Base-by-base conservation (phyloP, 2,329 filamentous ascomycete genomes). In the Leptodontidium sp. region DNA sequence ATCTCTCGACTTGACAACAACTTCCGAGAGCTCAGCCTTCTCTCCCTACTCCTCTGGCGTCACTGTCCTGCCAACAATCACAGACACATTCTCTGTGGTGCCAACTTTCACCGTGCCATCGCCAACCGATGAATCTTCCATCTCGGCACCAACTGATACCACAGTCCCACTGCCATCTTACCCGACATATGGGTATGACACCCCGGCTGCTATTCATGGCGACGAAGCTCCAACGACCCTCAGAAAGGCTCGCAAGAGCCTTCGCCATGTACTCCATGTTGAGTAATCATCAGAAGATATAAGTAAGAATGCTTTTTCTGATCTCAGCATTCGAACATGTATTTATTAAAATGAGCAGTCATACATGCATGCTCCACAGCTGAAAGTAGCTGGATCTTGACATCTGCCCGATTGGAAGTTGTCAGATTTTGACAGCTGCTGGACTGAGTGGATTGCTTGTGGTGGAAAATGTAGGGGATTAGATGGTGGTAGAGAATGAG, bases 351-450 rank as follows among this genome's bases (percentile, higher is more conserved):
- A 1, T 1, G n/a, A 32, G 4, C 17, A n/a, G 4, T 21, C 12
- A 29, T 29, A 8, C 2, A 11, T 59, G 14, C 35, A 29, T 21
- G 59, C 43, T 62, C 59, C 40, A 15, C 43, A 32, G 40, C 59
- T 32, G 43, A 35, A 17, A 62, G 11, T 11, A 50, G 59, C 43
- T 50, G 59, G 4, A 35, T 35, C 59, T 35, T 62, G 59, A 11
- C 21, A 35, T 49, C 59, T 62, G 59, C 59, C 59, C 45, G 43
- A 62, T 29, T 49, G 43, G n/a, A 62, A 50, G 26, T 62, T 49
- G 24, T 26, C 15, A 26, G n/a, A 9, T 26, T 14, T 38, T 50
- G 57, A 26, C 12, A 26, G 21, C 26, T 62, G 59, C 59, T 62
- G 2, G 21, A n/a, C 26, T 12, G 4, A n/a, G 11, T 9, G 7